phyloP scores from a whole-genome alignment of 371 early-diverging fungal genomes.

The Rhizopus sp. region DNA sequence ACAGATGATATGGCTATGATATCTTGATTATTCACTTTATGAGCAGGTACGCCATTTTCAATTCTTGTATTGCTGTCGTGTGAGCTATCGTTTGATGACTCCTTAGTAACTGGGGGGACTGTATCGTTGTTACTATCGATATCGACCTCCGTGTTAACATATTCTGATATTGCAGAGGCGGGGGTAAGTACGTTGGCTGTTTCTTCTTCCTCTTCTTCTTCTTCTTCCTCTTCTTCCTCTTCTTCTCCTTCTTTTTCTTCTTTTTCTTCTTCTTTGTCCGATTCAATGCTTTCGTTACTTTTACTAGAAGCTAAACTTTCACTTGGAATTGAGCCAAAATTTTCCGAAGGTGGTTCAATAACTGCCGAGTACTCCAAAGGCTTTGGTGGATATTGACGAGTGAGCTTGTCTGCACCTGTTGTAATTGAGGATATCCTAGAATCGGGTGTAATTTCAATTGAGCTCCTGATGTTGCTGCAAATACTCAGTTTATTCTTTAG shows the following conservation, averaged over 20 bases:
- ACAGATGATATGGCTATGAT: too few relatives aligned
- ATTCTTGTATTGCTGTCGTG: neutral
- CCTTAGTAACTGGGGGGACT: neutral
- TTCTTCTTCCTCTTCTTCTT: neutral
- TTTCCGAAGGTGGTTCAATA: slow-evolving; percentile 25
- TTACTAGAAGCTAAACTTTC: neutral
- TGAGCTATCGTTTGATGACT: neutral
- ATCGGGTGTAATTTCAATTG: slow-evolving; percentile 1
- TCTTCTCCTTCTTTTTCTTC: neutral
- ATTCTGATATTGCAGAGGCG: neutral
- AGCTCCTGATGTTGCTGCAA: neutral
- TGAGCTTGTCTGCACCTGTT: slow-evolving; percentile 13
- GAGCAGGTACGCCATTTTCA: neutral
- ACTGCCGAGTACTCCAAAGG: slow-evolving; percentile 37
- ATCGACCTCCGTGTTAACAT: neutral
- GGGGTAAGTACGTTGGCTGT: neutral
- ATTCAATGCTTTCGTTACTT: neutral
- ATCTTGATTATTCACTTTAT: too few relatives aligned
- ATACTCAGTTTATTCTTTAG: slow-evolving; percentile 12
- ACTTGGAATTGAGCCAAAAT: neutral
- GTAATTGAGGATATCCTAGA: slow-evolving; percentile 11
- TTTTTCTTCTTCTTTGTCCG: neutral
- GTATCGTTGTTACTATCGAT: neutral
- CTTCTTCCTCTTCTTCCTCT: neutral
- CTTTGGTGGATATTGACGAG: slow-evolving; percentile 37